A percentile compares a stretch with the other conserved stretches of the same genome.
phyloP scores from a whole-genome alignment of 1,139 yeast species.

The Kodamaea alishanica region DNA sequence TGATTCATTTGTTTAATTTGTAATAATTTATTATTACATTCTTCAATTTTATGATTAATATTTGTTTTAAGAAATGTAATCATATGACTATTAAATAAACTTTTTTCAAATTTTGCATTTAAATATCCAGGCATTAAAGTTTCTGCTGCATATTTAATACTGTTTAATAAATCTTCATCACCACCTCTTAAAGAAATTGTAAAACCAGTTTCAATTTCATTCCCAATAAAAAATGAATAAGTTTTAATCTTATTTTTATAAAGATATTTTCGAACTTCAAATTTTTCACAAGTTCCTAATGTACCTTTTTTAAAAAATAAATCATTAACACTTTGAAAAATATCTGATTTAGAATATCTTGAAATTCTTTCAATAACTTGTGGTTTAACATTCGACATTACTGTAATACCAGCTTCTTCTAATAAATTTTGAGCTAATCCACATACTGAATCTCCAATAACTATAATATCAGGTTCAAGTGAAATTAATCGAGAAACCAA shows the following conservation, averaged over 20 bases:
- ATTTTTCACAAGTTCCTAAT: conserved; percentile 69
- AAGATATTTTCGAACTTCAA: conserved; percentile 67
- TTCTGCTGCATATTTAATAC: conserved; percentile 75
- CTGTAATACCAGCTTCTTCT: conserved; percentile 73
- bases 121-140: conserved; percentile 74
- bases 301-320: conserved; percentile 48
- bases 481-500: conserved; percentile 76
- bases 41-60: conserved; percentile 7
- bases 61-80: conserved; percentile 10
- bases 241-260: conserved; percentile 59
- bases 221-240: conserved; percentile 73
- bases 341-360: conserved; percentile 77
- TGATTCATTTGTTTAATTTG: conserved; percentile 11
- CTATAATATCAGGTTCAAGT: conserved; percentile 72
- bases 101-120: conserved; percentile 76
- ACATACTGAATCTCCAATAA: conserved; percentile 78
- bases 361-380: conserved; percentile 80
- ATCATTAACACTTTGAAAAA: conserved; percentile 51
- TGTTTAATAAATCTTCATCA: conserved; percentile 53
- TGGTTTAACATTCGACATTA: conserved; percentile 74
- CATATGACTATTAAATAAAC: conserved; percentile 68
- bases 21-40: conserved; percentile 7
- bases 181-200: conserved; percentile 82
- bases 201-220: conserved; percentile 71
- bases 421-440: conserved; percentile 76